Conservation (phyloP, 148 eudicot genomes). For the Persicaria tinctoria region DNA sequence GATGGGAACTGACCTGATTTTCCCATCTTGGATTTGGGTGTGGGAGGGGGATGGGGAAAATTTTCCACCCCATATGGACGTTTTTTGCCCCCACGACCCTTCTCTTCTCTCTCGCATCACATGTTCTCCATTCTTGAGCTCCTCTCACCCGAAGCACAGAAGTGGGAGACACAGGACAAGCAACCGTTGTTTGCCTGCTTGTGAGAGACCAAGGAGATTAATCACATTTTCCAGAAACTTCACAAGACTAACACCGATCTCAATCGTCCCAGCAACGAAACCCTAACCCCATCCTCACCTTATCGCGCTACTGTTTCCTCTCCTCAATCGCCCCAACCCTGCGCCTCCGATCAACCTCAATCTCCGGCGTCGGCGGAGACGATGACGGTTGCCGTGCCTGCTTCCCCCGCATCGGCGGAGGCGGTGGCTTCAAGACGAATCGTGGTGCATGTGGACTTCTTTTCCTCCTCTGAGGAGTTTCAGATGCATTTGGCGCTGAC, state of each 20-base stretch:
- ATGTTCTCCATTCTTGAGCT: too few species aligned
- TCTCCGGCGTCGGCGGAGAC: conserved; percentile 15
- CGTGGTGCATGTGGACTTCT: conserved; percentile 44
- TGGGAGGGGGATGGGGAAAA: too few species aligned
- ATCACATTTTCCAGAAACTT: conserved; percentile 50
- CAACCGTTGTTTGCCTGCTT: background rate
- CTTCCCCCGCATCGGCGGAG: conserved; percentile 1
- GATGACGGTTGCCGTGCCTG: conserved; percentile 15
- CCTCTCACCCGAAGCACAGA: too few species aligned
- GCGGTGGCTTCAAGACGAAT: background rate
- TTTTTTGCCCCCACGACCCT: too few species aligned
- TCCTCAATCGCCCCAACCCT: conserved; percentile 13
- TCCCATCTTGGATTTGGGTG: too few species aligned
- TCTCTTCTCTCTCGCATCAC: too few species aligned
- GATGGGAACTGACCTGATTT: too few species aligned
- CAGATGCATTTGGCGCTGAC: conserved; percentile 95
- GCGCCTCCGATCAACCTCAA: conserved; percentile 10
- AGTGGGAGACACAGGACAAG: background rate
- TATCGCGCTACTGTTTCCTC: conserved; percentile 9
- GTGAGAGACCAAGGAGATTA: conserved; percentile 18
- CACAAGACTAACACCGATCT: conserved; percentile 34
- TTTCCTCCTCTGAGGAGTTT: conserved; percentile 81
- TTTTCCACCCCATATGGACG: too few species aligned
- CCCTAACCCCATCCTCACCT: conserved; percentile 22
- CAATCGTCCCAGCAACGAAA: conserved; percentile 34